Conservation (phyloP, 2,329 filamentous ascomycete species). For the Pseudogymnoascus sp. region DNA sequence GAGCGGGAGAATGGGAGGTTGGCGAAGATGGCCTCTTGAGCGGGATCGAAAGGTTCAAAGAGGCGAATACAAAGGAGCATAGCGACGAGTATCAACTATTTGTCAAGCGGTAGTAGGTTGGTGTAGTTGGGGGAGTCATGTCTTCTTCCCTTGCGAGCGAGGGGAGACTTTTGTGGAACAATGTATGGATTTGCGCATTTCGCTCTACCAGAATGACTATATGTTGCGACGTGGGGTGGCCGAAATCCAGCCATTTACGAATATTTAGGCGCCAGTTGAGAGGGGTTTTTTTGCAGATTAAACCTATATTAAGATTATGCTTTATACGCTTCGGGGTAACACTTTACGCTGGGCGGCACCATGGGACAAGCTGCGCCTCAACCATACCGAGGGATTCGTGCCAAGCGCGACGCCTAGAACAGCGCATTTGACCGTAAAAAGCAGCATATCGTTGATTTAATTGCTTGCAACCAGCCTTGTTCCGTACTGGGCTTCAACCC, state of each 20-base stretch:
- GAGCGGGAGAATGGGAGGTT: slow-evolving; percentile 10
- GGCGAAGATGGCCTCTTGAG: slow-evolving; percentile 11
- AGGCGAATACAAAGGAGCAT: slow-evolving; percentile 12
- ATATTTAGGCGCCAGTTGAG: neutral
- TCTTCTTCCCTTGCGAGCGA: neutral
- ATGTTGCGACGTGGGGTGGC: neutral
- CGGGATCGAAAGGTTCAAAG: slow-evolving; percentile 12
- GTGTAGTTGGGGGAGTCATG: neutral
- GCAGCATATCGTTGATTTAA: no score
- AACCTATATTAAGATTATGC: neutral
- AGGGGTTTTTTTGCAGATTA: neutral
- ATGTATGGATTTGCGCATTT: neutral
- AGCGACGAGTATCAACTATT: neutral
- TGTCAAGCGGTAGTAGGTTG: neutral
- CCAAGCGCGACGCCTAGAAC: no score
- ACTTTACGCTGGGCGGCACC: neutral
- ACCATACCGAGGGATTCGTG: neutral
- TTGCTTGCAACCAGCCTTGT: neutral
- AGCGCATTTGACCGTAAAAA: no score
- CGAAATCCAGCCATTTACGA: neutral
- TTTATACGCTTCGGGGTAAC: neutral
- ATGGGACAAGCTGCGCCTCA: neutral
- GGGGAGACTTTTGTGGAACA: no score
- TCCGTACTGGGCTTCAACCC: neutral
- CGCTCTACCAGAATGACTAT: neutral